Percentiles rank a stretch among this genome's conserved stretches.
These are phyloP conservation scores for Eucalyptus cloeziana DNA, from an alignment of 345 rosid genomes.

Conservation along the genomic window DNA sequence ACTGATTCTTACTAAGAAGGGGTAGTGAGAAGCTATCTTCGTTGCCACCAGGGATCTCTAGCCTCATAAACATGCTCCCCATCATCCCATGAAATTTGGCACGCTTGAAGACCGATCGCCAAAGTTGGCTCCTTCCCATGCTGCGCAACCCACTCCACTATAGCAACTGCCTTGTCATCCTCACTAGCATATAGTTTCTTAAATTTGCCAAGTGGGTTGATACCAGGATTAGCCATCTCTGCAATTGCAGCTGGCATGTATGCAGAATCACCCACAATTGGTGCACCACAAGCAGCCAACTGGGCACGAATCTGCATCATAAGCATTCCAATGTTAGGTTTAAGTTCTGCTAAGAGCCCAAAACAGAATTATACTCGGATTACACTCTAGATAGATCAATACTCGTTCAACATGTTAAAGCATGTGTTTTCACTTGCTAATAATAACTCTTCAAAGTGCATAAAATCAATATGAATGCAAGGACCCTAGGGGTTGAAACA, in stretches of 20 bases:
- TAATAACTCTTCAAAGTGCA: background rate
- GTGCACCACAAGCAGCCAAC: conserved; percentile 82
- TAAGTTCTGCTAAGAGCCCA: background rate
- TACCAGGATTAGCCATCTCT: conserved; percentile 42
- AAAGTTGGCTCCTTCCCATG: conserved; percentile 77
- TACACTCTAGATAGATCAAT: background rate
- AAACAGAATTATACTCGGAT: background rate
- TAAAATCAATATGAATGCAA: background rate
- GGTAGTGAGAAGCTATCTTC: background rate
- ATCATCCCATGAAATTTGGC: conserved; percentile 82
- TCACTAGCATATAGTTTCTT: conserved; percentile 15
- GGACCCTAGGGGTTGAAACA: background rate
- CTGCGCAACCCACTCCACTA: conserved; percentile 46
- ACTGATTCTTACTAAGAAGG: background rate
- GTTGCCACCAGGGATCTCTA: conserved; percentile 86
- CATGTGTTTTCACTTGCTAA: background rate
- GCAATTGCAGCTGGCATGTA: conserved; percentile 86
- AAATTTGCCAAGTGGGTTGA: conserved; percentile 63
- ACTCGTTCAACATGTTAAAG: background rate
- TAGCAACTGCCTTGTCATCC: conserved; percentile 37
- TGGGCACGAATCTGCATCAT: conserved; percentile 72
- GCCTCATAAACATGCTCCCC: conserved; percentile 59
- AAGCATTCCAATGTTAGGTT: background rate
- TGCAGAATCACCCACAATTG: conserved; percentile 83
- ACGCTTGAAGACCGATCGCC: conserved; percentile 88